phyloP scores from a whole-genome alignment of 2,329 filamentous ascomycete species.

The Arthroderma sp. region DNA sequence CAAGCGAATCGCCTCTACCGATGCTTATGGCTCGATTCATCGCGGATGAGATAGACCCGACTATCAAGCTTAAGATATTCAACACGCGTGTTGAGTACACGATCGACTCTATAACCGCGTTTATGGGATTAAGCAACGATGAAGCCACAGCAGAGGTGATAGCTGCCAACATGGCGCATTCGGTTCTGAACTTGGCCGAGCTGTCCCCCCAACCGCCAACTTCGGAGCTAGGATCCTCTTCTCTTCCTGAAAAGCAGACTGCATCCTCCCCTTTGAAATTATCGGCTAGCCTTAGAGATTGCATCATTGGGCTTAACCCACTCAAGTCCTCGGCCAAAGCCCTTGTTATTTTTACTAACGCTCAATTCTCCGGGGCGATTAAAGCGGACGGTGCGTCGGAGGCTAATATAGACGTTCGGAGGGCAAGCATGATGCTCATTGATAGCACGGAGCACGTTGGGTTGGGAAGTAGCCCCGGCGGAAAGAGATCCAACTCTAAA shows the following conservation, averaged over 20 bases:
- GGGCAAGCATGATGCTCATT: slow-evolving; percentile 69
- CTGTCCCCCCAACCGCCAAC: slow-evolving; percentile 18
- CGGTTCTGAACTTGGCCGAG: slow-evolving; percentile 63
- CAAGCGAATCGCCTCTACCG: slow-evolving; percentile 29
- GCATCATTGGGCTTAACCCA: slow-evolving; percentile 73
- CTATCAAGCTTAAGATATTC: slow-evolving; percentile 74
- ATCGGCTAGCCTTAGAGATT: slow-evolving; percentile 60
- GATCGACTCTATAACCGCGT: slow-evolving; percentile 66
- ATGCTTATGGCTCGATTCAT: slow-evolving; percentile 83
- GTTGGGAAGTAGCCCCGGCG: slow-evolving; percentile 21
- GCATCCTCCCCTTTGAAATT: slow-evolving; percentile 40
- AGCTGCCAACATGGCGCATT: slow-evolving; percentile 61
- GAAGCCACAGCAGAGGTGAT: slow-evolving; percentile 59
- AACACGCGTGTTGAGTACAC: slow-evolving; percentile 81
- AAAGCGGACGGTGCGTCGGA: slow-evolving; percentile 53
- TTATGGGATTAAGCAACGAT: slow-evolving; percentile 57
- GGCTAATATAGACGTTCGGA: slow-evolving; percentile 56
- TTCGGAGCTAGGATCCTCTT: slow-evolving; percentile 8
- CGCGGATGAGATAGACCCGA: slow-evolving; percentile 85
- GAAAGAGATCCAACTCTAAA: slow-evolving; percentile 14
- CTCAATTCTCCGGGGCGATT: slow-evolving; percentile 55
- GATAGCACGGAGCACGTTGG: slow-evolving; percentile 52
- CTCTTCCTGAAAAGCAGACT: slow-evolving; percentile 8
- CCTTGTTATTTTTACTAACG: slow-evolving; percentile 64
- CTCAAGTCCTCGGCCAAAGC: slow-evolving; percentile 61